Conservation (phyloP, 1,284 basidiomycete species). For the Meripilus lineatus region DNA sequence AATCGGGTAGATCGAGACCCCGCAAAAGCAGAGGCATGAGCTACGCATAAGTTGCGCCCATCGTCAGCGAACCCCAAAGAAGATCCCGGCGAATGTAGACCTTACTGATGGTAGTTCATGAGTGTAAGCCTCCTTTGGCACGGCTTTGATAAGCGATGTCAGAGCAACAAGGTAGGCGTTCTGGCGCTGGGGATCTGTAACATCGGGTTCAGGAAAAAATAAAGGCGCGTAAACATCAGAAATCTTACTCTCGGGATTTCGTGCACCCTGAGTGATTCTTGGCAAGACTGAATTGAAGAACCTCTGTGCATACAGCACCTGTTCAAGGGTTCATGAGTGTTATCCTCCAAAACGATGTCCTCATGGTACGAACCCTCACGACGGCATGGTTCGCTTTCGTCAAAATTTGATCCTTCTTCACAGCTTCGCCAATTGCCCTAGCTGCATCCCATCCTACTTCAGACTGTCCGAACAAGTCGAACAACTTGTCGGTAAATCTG, state of each 20-base stretch:
- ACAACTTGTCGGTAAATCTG: constrained; percentile 57
- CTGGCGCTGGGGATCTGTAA: constrained; percentile 44
- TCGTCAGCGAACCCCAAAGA: constrained; percentile 2
- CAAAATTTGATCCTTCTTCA: constrained; percentile 54
- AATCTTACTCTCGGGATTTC: constrained; percentile 37
- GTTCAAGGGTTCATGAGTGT: not conserved
- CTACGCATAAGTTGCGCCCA: constrained; percentile 32
- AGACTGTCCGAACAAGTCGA: constrained; percentile 64
- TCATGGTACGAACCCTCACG: constrained; percentile 65
- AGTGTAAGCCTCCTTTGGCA: constrained; percentile 73
- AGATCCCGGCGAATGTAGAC: constrained; percentile 5
- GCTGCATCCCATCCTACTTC: constrained; percentile 66
- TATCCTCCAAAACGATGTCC: too few species aligned
- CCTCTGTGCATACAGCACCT: constrained; percentile 86
- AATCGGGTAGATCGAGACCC: constrained; percentile 74
- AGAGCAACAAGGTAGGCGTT: constrained; percentile 82
- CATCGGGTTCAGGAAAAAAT: not conserved
- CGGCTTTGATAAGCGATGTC: constrained; percentile 74
- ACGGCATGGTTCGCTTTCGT: constrained; percentile 75
- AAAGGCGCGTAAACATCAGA: not conserved
- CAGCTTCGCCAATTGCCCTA: constrained; percentile 64
- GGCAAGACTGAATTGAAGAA: constrained; percentile 77
- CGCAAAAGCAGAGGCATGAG: constrained; percentile 87
- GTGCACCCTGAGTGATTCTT: constrained; percentile 62
- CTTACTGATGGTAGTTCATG: constrained; percentile 65